Base-by-base conservation (phyloP, 1,284 basidiomycete species). In the Cerioporus squamosus region DNA sequence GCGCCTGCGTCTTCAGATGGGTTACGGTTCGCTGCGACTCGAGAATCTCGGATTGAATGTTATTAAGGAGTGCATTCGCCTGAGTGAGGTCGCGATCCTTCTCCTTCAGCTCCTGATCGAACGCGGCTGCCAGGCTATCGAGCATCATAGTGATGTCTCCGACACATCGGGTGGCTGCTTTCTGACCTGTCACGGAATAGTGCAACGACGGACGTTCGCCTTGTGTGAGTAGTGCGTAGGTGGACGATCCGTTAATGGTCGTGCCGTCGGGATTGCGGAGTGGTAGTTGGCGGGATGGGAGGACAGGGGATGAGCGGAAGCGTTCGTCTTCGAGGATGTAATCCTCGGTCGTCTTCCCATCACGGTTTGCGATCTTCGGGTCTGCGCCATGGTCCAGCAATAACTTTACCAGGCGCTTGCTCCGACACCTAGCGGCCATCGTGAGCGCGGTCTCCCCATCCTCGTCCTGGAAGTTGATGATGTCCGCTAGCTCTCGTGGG, bases 381-480 rank as follows among this genome's bases (percentile, higher is more conserved):
- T 99, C 94, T 2, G 95, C 97, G 7, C 95, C 96, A 69, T 98
- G 94, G 74, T 99, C 97, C 56, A 99, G 90, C 52, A 99, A 84
- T 18, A 98, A 83, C 72, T 97, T 97, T 65, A 99, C 96, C 17
- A 99, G 84, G n/a, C 96, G 88, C 77, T 98, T 97, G 74, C 93
- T 96, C 56, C 97, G 81, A 68, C 97, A 98, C 38, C 97, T 85
- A 5, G 97, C 97, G 23, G 97, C 97, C 81, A 99, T 88, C 1
- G 97, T 99, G 58, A 99, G 77, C 10, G 97, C 95, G 14, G 97
- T 98, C 78, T 99, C 97, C 33, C 97, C 97, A 67, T 99, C 97
- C 72, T 98, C 95, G 72, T 99, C 97, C 74, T 97, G 97, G 75
- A 99, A 99, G 72, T 99, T 99, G 76, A 99, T 94, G 50, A 99